phyloP scores from a whole-genome alignment of 2,329 filamentous ascomycete species.

The Rhynchosporium agropyri region DNA sequence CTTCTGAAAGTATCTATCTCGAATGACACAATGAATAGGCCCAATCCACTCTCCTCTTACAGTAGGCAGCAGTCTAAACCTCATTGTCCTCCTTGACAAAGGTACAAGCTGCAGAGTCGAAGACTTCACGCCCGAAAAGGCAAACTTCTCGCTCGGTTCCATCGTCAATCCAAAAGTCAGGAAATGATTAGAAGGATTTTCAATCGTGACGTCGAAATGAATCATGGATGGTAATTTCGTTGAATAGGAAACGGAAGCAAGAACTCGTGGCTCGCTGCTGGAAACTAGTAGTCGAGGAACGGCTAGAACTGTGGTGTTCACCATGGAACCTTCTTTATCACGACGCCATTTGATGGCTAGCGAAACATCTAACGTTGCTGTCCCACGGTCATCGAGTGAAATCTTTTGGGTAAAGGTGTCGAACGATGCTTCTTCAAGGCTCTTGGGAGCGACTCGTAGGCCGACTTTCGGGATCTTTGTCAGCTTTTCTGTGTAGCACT shows the following conservation, averaged over 20 bases:
- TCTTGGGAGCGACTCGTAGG: slow-evolving; percentile 62
- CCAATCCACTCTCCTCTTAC: slow-evolving; percentile 67
- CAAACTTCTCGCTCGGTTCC: slow-evolving; percentile 91
- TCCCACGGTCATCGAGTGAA: slow-evolving; percentile 78
- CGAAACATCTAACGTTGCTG: slow-evolving; percentile 72
- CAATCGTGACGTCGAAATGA: slow-evolving; percentile 70
- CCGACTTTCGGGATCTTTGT: slow-evolving; percentile 46
- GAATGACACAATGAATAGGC: slow-evolving; percentile 70
- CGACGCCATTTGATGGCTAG: slow-evolving; percentile 80
- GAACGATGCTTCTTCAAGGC: slow-evolving; percentile 73
- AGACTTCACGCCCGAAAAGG: slow-evolving; percentile 86
- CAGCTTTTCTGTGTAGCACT: slow-evolving; percentile 54
- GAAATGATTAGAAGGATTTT: slow-evolving; percentile 94
- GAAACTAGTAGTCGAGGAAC: slow-evolving; percentile 82
- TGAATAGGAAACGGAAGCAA: slow-evolving; percentile 54
- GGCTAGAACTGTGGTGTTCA: slow-evolving; percentile 69
- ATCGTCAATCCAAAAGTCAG: slow-evolving; percentile 89
- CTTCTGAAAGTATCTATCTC: slow-evolving; percentile 94
- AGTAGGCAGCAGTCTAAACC: slow-evolving; percentile 74
- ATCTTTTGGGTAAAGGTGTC: slow-evolving; percentile 74
- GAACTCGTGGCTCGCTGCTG: slow-evolving; percentile 82
- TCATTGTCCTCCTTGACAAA: slow-evolving; percentile 72
- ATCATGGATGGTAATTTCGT: slow-evolving; percentile 40
- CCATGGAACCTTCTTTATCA: slow-evolving; percentile 34
- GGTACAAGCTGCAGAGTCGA: slow-evolving; percentile 81